Conservation (phyloP, 2,329 filamentous ascomycete species). For the Juglanconis sp. region DNA sequence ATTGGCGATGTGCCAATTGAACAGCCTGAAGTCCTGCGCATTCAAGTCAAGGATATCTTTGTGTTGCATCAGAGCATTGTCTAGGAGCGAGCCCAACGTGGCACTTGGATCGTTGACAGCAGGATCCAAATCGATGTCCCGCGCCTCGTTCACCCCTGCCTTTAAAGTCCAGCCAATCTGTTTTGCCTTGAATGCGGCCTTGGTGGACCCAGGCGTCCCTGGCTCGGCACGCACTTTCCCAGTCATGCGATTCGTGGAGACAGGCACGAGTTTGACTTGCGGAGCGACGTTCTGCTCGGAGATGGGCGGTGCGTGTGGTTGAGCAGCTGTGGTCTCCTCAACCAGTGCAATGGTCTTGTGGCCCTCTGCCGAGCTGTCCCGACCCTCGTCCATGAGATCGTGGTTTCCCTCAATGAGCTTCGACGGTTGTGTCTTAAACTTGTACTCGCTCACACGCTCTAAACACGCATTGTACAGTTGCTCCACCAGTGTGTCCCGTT, state of each 20-base stretch:
- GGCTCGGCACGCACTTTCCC: constrained; percentile 70
- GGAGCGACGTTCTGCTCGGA: constrained; percentile 52
- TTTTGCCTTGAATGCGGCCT: constrained; percentile 73
- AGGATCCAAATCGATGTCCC: constrained; percentile 68
- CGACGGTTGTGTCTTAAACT: constrained; percentile 68
- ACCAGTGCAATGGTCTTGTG: constrained; percentile 68
- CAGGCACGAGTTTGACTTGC: constrained; percentile 56
- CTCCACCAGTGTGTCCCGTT: constrained; percentile 79
- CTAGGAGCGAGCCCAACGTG: constrained; percentile 85
- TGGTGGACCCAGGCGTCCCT: constrained; percentile 64
- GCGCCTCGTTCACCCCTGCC: constrained; percentile 56
- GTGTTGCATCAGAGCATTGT: constrained; percentile 88
- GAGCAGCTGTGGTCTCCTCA: constrained; percentile 66
- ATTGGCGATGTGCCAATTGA: constrained; percentile 99
- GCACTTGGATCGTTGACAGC: constrained; percentile 63
- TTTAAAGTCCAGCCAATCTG: constrained; percentile 80
- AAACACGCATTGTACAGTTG: constrained; percentile 93
- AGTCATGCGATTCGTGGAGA: constrained; percentile 66
- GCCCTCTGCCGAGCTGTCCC: constrained; percentile 70
- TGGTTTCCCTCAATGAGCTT: constrained; percentile 79
- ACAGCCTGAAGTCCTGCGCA: constrained; percentile 79
- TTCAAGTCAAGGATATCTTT: constrained; percentile 77
- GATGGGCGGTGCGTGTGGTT: constrained; percentile 53
- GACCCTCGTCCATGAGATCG: constrained; percentile 76
- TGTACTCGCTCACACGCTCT: constrained; percentile 86